Conservation (phyloP, 1,139 yeast genomes). For the Sugiyamaella grinbergsii region DNA sequence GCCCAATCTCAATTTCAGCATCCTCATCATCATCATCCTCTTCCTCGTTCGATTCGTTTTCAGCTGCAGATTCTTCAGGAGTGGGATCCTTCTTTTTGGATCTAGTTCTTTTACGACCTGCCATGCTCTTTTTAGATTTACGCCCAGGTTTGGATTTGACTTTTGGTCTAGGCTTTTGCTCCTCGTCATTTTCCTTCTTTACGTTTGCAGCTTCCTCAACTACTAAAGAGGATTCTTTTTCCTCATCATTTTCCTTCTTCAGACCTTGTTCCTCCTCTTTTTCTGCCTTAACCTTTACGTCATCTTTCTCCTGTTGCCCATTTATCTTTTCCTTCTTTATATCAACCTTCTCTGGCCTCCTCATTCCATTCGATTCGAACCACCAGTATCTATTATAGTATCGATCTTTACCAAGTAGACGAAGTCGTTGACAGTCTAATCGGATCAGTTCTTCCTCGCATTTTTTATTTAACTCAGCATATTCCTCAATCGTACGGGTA, state of each 20-base stretch:
- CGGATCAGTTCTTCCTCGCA: slow-evolving; percentile 40
- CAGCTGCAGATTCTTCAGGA: slow-evolving; percentile 7
- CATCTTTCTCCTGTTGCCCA: slow-evolving; percentile 33
- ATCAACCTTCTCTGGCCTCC: slow-evolving; percentile 53
- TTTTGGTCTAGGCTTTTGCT: slow-evolving; percentile 10
- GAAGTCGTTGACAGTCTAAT: slow-evolving; percentile 73
- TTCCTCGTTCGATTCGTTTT: slow-evolving; percentile 2
- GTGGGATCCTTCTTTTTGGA: slow-evolving; percentile 7
- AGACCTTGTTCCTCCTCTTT: slow-evolving; percentile 16
- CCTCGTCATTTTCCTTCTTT: slow-evolving; percentile 33
- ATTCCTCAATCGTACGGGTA: slow-evolving; percentile 24
- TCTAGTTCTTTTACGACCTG: slow-evolving; percentile 1
- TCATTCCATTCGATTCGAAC: slow-evolving; percentile 86
- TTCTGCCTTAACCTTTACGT: slow-evolving; percentile 7
- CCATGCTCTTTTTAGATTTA: too few species aligned
- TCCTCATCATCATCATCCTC: slow-evolving; percentile 5
- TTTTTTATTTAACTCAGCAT: slow-evolving; percentile 40
- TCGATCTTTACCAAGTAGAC: slow-evolving; percentile 79
- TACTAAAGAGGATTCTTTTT: too few species aligned
- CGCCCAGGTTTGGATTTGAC: slow-evolving; percentile 4
- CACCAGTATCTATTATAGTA: slow-evolving; percentile 91
- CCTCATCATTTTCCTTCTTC: slow-evolving; percentile 16
- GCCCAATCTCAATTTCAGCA: neutral
- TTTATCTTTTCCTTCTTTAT: slow-evolving; percentile 33
- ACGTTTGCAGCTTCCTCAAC: slow-evolving; percentile 13